Evolutionary conservation across 768 basidiomycete species (phyloP).

Genomic region (Boletus edulis): DNA sequence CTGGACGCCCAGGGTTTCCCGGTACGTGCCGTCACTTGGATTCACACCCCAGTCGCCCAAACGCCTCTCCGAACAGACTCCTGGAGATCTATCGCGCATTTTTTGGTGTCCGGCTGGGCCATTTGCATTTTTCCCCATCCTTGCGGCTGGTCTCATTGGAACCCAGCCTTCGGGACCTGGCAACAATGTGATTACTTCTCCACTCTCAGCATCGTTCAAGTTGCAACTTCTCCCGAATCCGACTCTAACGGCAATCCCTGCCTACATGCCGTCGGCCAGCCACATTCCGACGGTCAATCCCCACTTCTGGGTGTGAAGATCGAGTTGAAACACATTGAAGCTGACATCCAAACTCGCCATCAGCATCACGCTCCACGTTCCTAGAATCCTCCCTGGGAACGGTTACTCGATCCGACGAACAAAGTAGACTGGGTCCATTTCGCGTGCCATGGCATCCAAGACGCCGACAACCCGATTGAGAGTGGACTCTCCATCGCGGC

Average conservation of each 20-base stretch:
- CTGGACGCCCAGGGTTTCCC: conserved; percentile 1
- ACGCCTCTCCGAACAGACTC: neutral
- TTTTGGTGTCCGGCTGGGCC: neutral
- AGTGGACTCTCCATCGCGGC: conserved; percentile 22
- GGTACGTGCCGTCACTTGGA: neutral
- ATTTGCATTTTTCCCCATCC: neutral
- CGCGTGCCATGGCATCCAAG: neutral
- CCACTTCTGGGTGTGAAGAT: neutral
- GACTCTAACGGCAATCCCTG: neutral
- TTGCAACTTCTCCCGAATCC: neutral
- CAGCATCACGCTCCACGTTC: neutral
- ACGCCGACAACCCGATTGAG: conserved; percentile 9
- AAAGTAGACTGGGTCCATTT: neutral
- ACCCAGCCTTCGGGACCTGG: neutral
- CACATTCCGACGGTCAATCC: neutral
- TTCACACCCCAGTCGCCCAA: neutral
- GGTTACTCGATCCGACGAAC: neutral
- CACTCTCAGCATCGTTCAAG: neutral
- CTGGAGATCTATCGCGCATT: neutral
- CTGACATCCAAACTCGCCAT: neutral
- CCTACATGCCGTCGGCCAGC: neutral
- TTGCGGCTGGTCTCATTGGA: neutral
- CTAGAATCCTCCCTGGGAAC: neutral
- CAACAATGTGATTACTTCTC: neutral
- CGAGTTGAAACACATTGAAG: neutral